phyloP scores from a whole-genome alignment of 2,329 filamentous ascomycete genomes.

The Leptodontidium sp. region DNA sequence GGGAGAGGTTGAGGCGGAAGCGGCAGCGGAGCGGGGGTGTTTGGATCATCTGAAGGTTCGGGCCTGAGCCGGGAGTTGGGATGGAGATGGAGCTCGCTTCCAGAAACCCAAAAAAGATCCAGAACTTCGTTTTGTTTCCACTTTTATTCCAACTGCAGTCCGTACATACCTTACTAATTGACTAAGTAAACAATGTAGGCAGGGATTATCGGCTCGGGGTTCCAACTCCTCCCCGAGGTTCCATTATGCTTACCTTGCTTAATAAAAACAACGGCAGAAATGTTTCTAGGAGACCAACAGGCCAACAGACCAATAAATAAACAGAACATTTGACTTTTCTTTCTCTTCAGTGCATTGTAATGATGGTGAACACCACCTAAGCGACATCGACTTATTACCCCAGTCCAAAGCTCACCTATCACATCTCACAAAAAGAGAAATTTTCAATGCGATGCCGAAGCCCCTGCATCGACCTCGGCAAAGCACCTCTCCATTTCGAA shows the following conservation, averaged over 20 bases:
- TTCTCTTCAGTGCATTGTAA: too few species aligned
- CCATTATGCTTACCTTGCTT: neutral
- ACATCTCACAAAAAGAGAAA: neutral
- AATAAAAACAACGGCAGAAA: neutral
- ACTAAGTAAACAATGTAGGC: neutral
- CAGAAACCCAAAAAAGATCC: neutral
- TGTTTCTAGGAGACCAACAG: neutral
- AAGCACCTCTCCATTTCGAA: neutral
- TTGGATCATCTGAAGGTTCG: conserved; percentile 3
- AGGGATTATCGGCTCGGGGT: neutral
- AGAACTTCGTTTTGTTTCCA: neutral
- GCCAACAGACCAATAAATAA: neutral
- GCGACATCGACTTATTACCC: neutral
- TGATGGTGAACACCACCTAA: neutral
- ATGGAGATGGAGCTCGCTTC: neutral
- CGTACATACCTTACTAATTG: too few species aligned
- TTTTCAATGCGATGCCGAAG: neutral
- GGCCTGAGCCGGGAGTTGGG: neutral
- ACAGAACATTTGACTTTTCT: too few species aligned
- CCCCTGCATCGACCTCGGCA: neutral
- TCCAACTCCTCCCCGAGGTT: neutral
- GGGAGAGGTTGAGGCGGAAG: too few species aligned
- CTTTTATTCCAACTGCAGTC: neutral
- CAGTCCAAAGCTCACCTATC: neutral
- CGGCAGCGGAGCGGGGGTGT: neutral